Evolutionary conservation across 169 alveolate genomes (phyloP), one percentile per base, ranked within the genome.

Genomic region (Plasmodium ovale): DNA sequence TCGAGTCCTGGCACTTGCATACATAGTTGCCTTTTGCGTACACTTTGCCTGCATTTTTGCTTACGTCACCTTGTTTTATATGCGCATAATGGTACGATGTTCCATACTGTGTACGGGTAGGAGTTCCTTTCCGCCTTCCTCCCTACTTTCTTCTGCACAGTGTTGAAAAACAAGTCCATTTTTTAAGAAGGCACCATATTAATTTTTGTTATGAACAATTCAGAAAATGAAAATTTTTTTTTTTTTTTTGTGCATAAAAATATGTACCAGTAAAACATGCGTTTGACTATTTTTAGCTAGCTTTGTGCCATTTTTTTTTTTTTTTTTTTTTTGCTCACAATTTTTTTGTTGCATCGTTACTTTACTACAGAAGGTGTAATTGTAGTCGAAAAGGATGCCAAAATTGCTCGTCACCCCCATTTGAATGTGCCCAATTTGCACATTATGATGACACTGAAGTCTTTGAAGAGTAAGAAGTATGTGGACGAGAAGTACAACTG

Each of bases 401-500:
- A 95, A 89, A 87, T 95, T 87, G 94, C 96, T 10, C 85, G 92
- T 47, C 97, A 95, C 59, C 97, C 97, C 6, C 96, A 95, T 65
- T 88, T 94, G 56, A 94, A 93, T 70, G 88, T 95, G n/a, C 97
- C 97, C 23, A 96, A 96, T 92, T 92, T 96, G 64, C 98, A 96
- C 89, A 97, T 96, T 27, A 94, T 96, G 96, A 92, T 96, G 96
- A 91, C 94, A n/a, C 89, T 96, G 95, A 94, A 94, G 77, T 95
- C 98, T 9, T 94, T 96, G 56, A 94, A 94, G 64, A 95, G 98
- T 2, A 94, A 94, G 93, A 95, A 95, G 29, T 95, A 92, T 91
- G 98, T 95, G 51, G 96, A 94, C 56, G 98, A 96, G 94, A 95
- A 95, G 71, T 96, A 92, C 93, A 96, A 96, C 88, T 96, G 98